phyloP scores from a whole-genome alignment of 495 filamentous ascomycete species.

The Stereocaulon alpinum region DNA sequence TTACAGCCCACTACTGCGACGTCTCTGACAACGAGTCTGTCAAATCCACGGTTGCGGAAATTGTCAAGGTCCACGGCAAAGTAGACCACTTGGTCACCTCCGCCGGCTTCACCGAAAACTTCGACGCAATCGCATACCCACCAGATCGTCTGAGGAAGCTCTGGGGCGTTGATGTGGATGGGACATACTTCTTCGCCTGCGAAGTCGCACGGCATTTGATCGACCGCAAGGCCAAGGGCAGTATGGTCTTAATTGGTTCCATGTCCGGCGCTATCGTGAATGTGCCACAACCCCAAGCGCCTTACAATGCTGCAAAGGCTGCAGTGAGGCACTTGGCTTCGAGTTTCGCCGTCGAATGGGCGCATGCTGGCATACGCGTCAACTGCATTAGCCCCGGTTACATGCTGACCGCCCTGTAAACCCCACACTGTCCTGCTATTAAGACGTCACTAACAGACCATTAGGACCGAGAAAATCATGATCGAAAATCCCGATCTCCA shows the following conservation, averaged over 20 bases:
- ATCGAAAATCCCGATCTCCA: slow-evolving; percentile 84
- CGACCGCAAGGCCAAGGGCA: slow-evolving; percentile 64
- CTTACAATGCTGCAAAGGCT: slow-evolving; percentile 85
- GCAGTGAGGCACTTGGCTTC: slow-evolving; percentile 75
- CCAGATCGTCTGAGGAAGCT: slow-evolving; percentile 82
- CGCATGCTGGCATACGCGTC: slow-evolving; percentile 69
- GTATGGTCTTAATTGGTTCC: slow-evolving; percentile 89
- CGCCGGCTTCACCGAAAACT: slow-evolving; percentile 94
- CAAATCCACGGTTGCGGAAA: slow-evolving; percentile 55
- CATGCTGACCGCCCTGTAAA: slow-evolving; percentile 86
- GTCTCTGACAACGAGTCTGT: slow-evolving; percentile 73
- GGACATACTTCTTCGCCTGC: slow-evolving; percentile 81
- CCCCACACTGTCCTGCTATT: slow-evolving; percentile 23
- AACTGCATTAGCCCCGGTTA: slow-evolving; percentile 90
- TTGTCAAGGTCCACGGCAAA: slow-evolving; percentile 59
- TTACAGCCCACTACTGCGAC: slow-evolving; percentile 84
- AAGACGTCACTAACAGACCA: slow-evolving; percentile 10
- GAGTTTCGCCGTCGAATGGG: slow-evolving; percentile 84
- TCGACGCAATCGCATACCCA: slow-evolving; percentile 78
- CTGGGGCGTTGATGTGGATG: slow-evolving; percentile 90
- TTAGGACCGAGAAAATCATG: slow-evolving; percentile 84
- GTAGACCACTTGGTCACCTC: slow-evolving; percentile 92
- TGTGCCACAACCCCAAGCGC: slow-evolving; percentile 85
- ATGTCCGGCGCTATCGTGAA: slow-evolving; percentile 93
- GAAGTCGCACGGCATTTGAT: slow-evolving; percentile 83